Conservation (phyloP, 257 asterid species). For the Solanum chiquidenum region DNA sequence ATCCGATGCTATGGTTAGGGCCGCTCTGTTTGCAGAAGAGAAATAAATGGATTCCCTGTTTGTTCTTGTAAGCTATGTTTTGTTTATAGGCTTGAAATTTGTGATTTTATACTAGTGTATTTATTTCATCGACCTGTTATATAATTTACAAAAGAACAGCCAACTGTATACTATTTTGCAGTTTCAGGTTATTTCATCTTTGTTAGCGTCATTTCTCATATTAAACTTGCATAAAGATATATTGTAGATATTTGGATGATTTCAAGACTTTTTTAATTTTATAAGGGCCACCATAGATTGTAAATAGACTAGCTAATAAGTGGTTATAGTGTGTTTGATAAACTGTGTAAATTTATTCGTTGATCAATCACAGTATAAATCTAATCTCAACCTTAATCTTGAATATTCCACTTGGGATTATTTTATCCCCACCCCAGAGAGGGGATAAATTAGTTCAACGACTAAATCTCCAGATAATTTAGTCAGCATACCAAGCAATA, state of each 20-base stretch:
- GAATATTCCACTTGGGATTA: no score
- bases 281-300: no score
- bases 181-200: background rate
- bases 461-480: background rate
- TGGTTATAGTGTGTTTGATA: no score
- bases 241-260: no score
- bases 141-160: background rate
- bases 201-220: background rate
- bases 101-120: background rate
- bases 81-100: constrained; percentile 8
- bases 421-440: background rate
- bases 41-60: background rate
- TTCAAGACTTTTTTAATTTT: no score
- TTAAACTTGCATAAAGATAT: no score
- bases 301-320: no score
- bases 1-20: constrained; percentile 82
- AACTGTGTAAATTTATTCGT: background rate
- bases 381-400: background rate
- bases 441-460: background rate
- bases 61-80: background rate
- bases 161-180: background rate
- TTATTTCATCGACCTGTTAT: background rate
- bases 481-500: background rate
- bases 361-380: background rate
- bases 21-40: background rate